Evolutionary conservation across 768 basidiomycete species (phyloP).

Genomic region (Mrakia gelida): DNA sequence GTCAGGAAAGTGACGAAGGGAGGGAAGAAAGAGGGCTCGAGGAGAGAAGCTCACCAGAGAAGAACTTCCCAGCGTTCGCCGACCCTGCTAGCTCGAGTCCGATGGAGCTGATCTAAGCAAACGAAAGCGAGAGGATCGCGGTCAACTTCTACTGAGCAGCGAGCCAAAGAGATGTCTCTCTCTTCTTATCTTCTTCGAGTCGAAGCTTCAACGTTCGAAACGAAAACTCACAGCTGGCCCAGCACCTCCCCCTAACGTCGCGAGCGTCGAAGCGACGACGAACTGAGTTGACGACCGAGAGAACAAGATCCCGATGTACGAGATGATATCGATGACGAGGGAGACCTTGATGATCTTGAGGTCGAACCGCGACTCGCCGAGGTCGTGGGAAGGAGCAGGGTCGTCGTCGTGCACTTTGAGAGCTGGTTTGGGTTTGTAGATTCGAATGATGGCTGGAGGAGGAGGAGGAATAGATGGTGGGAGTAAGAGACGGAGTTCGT

Average conservation of each 20-base stretch:
- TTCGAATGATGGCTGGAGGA: conserved; percentile 54
- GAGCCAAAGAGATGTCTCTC: neutral
- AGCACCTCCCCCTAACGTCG: conserved; percentile 62
- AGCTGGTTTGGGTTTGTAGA: conserved; percentile 50
- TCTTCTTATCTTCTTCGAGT: no score
- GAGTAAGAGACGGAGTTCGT: neutral
- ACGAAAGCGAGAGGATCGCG: neutral
- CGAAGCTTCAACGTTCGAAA: neutral
- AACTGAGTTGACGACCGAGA: conserved; percentile 54
- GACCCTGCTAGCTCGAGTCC: neutral
- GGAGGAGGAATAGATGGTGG: no score
- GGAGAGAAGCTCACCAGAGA: neutral
- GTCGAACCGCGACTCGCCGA: conserved; percentile 57
- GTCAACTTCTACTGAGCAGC: neutral
- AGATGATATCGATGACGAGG: conserved; percentile 54
- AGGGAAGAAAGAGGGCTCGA: neutral
- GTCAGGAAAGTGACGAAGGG: neutral
- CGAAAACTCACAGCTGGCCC: conserved; percentile 62
- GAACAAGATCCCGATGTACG: conserved; percentile 54
- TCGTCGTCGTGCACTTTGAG: neutral
- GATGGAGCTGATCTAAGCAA: neutral
- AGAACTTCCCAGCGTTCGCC: neutral
- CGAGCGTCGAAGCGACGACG: conserved; percentile 51
- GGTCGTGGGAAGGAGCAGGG: neutral
- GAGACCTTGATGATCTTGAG: conserved; percentile 63